Evolutionary conservation across 2,329 filamentous ascomycete genomes (phyloP).

Genomic region (Leptographium galeiforme): DNA sequence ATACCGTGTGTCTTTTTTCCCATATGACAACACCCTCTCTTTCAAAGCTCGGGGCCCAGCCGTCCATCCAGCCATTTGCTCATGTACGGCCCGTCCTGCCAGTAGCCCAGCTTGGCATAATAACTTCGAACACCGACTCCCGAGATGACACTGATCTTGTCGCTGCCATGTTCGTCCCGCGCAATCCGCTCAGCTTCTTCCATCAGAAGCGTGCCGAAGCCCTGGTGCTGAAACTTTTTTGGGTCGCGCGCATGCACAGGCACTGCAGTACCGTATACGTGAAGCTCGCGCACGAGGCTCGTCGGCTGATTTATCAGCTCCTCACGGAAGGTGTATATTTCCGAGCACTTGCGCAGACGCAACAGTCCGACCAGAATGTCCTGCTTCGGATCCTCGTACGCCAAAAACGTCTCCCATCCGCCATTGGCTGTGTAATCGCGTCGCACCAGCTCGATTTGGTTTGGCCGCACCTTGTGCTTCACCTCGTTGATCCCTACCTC

Average conservation of each 20-base stretch:
- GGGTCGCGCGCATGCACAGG: slow-evolving; percentile 91
- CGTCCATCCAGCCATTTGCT: slow-evolving; percentile 49
- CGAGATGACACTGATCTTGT: slow-evolving; percentile 95
- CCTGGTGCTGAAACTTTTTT: slow-evolving; percentile 95
- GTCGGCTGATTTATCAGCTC: slow-evolving; percentile 79
- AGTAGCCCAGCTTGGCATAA: slow-evolving; percentile 86
- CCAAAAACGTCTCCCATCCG: slow-evolving; percentile 96
- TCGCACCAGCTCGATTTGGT: slow-evolving; percentile 87
- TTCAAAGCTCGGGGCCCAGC: neutral
- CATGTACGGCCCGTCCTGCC: slow-evolving; percentile 82
- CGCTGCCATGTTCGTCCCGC: slow-evolving; percentile 81
- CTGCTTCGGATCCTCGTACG: slow-evolving; percentile 96
- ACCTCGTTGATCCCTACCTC: slow-evolving; percentile 99
- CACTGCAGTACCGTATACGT: slow-evolving; percentile 96
- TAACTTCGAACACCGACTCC: slow-evolving; percentile 93
- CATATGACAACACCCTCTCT: neutral
- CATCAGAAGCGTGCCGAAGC: slow-evolving; percentile 92
- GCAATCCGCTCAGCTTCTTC: slow-evolving; percentile 95
- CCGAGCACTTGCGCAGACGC: slow-evolving; percentile 77
- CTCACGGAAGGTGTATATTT: slow-evolving; percentile 81
- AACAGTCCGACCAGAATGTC: slow-evolving; percentile 91
- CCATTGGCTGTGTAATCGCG: slow-evolving; percentile 91
- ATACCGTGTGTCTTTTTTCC: neutral
- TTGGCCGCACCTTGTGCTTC: slow-evolving; percentile 94
- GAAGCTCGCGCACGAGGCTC: slow-evolving; percentile 83